Percentiles rank a stretch among this genome's conserved stretches.
Conservation (phyloP, 352 stramenopile species). For the Globisporangium mamillatum region DNA sequence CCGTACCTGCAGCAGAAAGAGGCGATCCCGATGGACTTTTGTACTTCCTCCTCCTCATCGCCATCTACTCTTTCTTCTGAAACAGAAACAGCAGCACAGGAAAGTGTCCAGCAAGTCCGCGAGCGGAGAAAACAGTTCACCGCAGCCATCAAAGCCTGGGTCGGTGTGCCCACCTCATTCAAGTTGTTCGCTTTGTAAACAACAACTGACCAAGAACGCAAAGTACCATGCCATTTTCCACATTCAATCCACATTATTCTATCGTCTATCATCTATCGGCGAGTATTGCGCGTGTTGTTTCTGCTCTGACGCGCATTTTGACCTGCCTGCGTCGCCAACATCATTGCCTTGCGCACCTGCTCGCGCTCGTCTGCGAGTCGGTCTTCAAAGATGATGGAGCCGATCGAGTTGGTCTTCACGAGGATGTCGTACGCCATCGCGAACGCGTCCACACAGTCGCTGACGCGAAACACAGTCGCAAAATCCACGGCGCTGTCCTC, state of each 20-base stretch:
- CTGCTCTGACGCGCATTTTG: neutral
- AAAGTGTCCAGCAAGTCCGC: neutral
- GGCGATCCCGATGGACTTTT: constrained; percentile 21
- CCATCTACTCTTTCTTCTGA: neutral
- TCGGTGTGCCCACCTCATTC: constrained; percentile 31
- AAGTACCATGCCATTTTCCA: neutral
- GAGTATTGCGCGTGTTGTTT: neutral
- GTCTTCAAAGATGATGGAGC: constrained; percentile 65
- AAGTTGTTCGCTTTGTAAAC: constrained; percentile 42
- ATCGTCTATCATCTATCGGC: constrained; percentile 5
- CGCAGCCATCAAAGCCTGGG: constrained; percentile 23
- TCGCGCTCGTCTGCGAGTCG: constrained; percentile 26
- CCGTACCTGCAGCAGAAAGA: constrained; percentile 41
- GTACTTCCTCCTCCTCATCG: neutral
- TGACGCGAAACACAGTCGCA: constrained; percentile 55
- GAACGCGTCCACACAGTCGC: constrained; percentile 68
- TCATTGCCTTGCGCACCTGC: constrained; percentile 29
- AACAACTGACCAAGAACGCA: neutral
- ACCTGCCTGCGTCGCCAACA: constrained; percentile 6
- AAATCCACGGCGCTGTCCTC: constrained; percentile 51
- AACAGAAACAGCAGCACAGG: too few species aligned
- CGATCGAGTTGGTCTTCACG: constrained; percentile 39
- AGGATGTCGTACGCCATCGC: constrained; percentile 66
- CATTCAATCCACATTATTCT: neutral
- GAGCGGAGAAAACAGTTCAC: constrained; percentile 12